Percentiles rank a stretch among this genome's conserved stretches.
Evolutionary conservation across 768 basidiomycete species (phyloP).

Genomic region (Podaxis sp.): DNA sequence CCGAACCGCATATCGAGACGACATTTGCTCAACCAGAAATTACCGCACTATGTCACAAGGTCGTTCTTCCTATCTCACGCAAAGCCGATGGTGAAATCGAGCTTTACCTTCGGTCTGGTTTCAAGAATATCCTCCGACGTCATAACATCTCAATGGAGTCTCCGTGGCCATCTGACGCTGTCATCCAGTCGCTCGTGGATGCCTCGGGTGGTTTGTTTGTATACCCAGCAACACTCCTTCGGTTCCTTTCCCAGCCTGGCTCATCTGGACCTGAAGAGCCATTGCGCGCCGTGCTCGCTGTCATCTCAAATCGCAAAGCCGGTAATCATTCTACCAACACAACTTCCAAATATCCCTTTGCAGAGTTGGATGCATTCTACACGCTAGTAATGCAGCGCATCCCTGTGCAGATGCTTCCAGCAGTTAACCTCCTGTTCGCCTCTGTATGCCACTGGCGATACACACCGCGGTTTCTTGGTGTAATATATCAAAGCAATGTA

Average conservation of each 20-base stretch:
- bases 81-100: constrained; percentile 9
- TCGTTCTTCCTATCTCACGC: background rate
- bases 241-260: constrained; percentile 22
- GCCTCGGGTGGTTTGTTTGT: constrained; percentile 26
- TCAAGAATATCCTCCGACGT: constrained; percentile 5
- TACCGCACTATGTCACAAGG: background rate
- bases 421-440: constrained; percentile 28
- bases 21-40: background rate
- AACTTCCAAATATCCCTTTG: constrained; percentile 1
- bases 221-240: constrained; percentile 26
- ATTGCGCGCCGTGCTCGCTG: background rate
- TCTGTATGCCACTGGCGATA: background rate
- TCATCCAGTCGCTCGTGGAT: constrained; percentile 17
- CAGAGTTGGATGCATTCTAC: constrained; percentile 19
- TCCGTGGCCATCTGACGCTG: constrained; percentile 17
- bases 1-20: constrained; percentile 1
- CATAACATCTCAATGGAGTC: background rate
- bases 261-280: constrained; percentile 1
- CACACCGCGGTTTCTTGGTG: background rate
- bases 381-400: constrained; percentile 9
- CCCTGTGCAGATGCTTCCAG: constrained; percentile 30
- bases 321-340: background rate
- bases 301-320: background rate
- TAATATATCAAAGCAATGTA: background rate
- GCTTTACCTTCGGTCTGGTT: constrained; percentile 4